Evolutionary conservation across 2,329 filamentous ascomycete species (phyloP), one percentile per base, ranked within the genome.

Genomic region (Sporothrix humicola): DNA sequence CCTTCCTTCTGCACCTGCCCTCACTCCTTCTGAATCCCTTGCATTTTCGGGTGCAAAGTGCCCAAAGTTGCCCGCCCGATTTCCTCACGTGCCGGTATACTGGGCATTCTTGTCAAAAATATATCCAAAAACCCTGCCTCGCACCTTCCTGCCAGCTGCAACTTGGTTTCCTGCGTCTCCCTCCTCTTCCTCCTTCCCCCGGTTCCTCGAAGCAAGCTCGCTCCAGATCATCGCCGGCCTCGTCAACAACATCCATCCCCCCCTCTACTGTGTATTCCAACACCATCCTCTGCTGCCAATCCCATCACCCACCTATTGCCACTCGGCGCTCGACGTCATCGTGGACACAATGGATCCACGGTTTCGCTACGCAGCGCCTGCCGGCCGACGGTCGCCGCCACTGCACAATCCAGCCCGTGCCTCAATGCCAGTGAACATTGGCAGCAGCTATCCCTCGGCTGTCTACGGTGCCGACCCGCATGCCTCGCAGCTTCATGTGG

Each of bases 391-490:
- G 74, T 84, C 87, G 74, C 82, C 83, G 75, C 80, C 81, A 2
- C 79, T 77, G 13, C 72, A 77, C 77, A 86, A 84, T 77, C 85
- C 86, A 52, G 86, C 84, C 74, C 84, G 87, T 73, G 80, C 85
- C 48, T 88, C 86, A 20, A 79, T 88, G 78, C 87, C 87, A 5
- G 82, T 84, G 65, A 84, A 83, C 78, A 81, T 87, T 69, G 83
- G 83, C 52, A 85, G 85, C 79, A 84, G 81, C 77, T 82, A 76
- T 54, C 12, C 73, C 4, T 46, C 83, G 73, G 65, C 61, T 44
- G 78, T 82, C 74, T 87, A 87, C 74, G 82, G 82, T 69, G 84
- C 84, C 73, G 87, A 89, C 77, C 81, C 86, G 72, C 87, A 89
- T 76, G 83, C 84, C 74, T 81, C 86, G 20, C 48, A 58, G 23